phyloP scores from a whole-genome alignment of 495 filamentous ascomycete species.

The Penicillium manginii region DNA sequence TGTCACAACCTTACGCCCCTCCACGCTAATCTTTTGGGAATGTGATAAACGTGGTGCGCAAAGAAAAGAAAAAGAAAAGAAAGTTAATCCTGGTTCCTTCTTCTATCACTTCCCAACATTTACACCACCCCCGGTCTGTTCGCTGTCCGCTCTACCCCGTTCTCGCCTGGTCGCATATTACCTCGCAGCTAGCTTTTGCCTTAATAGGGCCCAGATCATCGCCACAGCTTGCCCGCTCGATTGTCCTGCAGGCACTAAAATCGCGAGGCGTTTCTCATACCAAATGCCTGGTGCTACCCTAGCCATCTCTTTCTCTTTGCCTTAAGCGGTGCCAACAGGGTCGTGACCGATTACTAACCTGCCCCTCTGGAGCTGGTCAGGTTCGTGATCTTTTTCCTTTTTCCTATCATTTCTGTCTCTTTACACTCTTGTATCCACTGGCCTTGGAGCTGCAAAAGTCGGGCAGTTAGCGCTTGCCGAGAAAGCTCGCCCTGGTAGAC shows the following conservation, averaged over 20 bases:
- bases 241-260: slow-evolving; percentile 24
- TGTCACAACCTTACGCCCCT: slow-evolving; percentile 36
- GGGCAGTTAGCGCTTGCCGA: slow-evolving; percentile 3
- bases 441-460: background rate
- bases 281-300: slow-evolving; percentile 27
- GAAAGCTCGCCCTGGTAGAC: slow-evolving; percentile 6
- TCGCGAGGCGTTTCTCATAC: slow-evolving; percentile 15
- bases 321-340: slow-evolving; percentile 24
- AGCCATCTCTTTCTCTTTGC: slow-evolving; percentile 17
- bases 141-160: slow-evolving; percentile 9
- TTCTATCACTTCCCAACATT: slow-evolving; percentile 15
- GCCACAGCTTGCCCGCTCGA: slow-evolving; percentile 21
- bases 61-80: slow-evolving; percentile 8
- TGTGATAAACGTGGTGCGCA: slow-evolving; percentile 33
- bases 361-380: slow-evolving; percentile 16
- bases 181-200: slow-evolving; percentile 19
- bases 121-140: slow-evolving; percentile 8
- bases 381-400: slow-evolving; percentile 21
- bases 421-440: background rate
- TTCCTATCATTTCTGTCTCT: slow-evolving; percentile 12
- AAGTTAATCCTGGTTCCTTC: slow-evolving; percentile 7
- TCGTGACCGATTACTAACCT: slow-evolving; percentile 27
- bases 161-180: slow-evolving; percentile 25
- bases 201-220: slow-evolving; percentile 26
- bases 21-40: slow-evolving; percentile 23